phyloP scores from a whole-genome alignment of 441 rosid species.

The Pelargonium fulgidum region DNA sequence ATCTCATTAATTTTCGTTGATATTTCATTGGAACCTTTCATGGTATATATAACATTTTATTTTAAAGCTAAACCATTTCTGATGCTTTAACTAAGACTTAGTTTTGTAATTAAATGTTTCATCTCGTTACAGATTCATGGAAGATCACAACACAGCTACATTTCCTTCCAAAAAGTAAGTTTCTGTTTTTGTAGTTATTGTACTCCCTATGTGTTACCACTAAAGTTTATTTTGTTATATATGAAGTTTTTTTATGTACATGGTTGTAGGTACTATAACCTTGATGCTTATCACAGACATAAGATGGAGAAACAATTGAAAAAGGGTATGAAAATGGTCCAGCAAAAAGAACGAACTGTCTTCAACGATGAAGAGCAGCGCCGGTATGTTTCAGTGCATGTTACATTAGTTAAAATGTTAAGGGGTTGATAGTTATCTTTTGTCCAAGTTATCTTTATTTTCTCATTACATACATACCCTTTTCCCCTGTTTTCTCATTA shows the following conservation, averaged over 20 bases:
- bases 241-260: conserved; percentile 8
- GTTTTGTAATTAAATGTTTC: background rate
- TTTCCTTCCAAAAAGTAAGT: conserved; percentile 91
- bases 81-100: background rate
- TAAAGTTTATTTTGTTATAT: background rate
- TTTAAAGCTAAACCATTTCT: background rate
- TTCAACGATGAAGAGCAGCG: conserved; percentile 92
- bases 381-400: conserved; percentile 42
- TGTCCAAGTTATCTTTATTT: no score
- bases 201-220: background rate
- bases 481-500: no score
- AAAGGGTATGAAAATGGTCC: conserved; percentile 59
- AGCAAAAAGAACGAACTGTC: conserved; percentile 58
- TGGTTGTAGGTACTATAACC: conserved; percentile 63
- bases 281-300: conserved; percentile 69
- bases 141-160: conserved; percentile 92
- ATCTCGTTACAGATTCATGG: conserved; percentile 66
- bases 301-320: conserved; percentile 63
- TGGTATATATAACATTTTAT: background rate
- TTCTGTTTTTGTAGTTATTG: conserved; percentile 17
- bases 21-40: background rate
- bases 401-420: background rate
- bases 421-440: conserved; percentile 3
- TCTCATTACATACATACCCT: no score
- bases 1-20: background rate